Percentiles rank a stretch among this genome's conserved stretches.
These are phyloP conservation scores for Ensete ventricosum DNA, from an alignment of 176 grass and related monocot species.

Conservation along the genomic window DNA sequence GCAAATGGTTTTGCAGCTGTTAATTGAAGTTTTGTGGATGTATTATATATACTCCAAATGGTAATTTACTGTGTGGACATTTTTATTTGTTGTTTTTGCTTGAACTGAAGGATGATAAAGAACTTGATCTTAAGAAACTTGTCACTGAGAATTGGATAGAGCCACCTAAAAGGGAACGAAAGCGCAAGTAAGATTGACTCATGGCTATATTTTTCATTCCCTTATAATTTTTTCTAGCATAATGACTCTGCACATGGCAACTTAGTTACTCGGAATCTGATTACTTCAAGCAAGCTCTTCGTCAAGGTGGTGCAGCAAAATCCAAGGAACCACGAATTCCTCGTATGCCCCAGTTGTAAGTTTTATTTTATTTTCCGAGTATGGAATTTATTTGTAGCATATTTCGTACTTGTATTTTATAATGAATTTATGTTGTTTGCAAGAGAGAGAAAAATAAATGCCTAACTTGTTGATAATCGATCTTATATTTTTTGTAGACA, in stretches of 20 bases:
- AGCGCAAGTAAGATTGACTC: slow-evolving; percentile 53
- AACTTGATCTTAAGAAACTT: slow-evolving; percentile 89
- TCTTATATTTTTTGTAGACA: slow-evolving; percentile 31
- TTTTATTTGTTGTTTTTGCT: slow-evolving; percentile 8
- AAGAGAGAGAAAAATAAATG: not conserved
- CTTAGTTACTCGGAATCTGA: slow-evolving; percentile 92
- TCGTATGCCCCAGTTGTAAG: slow-evolving; percentile 93
- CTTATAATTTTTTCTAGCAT: slow-evolving; percentile 1
- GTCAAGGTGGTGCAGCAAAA: slow-evolving; percentile 81
- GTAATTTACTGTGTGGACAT: not conserved
- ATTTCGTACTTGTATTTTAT: not conserved
- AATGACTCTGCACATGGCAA: slow-evolving; percentile 6
- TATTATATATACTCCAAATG: not conserved
- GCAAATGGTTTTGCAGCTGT: too few species aligned
- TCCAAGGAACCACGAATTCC: slow-evolving; percentile 81
- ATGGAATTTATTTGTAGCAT: not conserved
- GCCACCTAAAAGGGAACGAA: slow-evolving; percentile 90
- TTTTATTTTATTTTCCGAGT: not conserved
- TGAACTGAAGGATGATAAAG: slow-evolving; percentile 78
- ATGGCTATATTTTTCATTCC: not conserved
- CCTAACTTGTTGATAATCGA: slow-evolving; percentile 5
- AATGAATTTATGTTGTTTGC: not conserved
- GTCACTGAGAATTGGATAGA: slow-evolving; percentile 92
- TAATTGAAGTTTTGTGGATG: too few species aligned
- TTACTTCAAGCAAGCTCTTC: slow-evolving; percentile 94